Evolutionary conservation across 352 stramenopile species (phyloP), one percentile per base, ranked within the genome.

Genomic region (Plasmopara viticola): DNA sequence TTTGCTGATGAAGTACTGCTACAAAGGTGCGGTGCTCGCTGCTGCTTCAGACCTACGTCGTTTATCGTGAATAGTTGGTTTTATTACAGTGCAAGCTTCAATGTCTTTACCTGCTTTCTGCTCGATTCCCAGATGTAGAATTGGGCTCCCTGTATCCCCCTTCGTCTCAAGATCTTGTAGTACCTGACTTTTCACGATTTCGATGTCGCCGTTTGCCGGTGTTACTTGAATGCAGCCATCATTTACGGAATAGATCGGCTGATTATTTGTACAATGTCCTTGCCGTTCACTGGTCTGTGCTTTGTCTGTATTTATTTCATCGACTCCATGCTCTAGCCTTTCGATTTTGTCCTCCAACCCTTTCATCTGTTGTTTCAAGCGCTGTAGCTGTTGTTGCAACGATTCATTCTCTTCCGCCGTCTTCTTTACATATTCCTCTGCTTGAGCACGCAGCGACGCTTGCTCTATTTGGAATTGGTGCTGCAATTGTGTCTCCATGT

Each of bases 361-460:
- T 20, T 67, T 55, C 3, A 70, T 33, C 46, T 80, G 56, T 9
- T 64, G 38, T 47, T 68, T 43, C 1, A 84, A 51, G 9, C 30
- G 39, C 9, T 47, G 33, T 9, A 79, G 48, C 5, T 67, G 57
- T 18, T 62, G 43, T 0, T 47, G 45, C 9, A 86, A 46, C 13
- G 39, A 35, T 46, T 71, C 46, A 39, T 84, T 85, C 50, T 87
- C 72, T 6, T 50, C 25, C 9, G 60, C 64, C n/a, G 69, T 68
- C 38, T 83, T 72, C 9, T 62, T 56, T 4, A 85, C 68, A 35
- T 73, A 85, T 43, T 64, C 68, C 40, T 89, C 75, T 0, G 78
- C 74, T 30, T 85, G 69, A 18, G 44, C 47, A 39, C 67, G 71
- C 29, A 89, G 45, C 2, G 52, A 64, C 30, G 53, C 57, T 25